Evolutionary conservation across 225 moss, liverwort and hornwort genomes (phyloP).

Genomic region (Physcomitrellopsis africana): DNA sequence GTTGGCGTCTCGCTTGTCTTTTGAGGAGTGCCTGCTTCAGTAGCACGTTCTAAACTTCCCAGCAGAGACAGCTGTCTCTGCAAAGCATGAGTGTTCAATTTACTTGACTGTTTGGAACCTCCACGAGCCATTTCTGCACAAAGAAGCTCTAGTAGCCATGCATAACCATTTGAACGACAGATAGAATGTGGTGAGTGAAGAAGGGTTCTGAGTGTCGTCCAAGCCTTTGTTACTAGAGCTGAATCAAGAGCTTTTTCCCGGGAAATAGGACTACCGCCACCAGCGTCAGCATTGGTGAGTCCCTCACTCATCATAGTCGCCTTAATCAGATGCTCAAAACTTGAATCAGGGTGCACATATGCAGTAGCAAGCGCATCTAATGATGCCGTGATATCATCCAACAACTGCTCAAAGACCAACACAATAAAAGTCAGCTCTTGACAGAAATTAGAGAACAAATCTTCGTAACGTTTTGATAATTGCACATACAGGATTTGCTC

Average conservation of each 20-base stretch:
- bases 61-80: slow-evolving; percentile 90
- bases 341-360: slow-evolving; percentile 74
- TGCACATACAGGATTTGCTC: neutral
- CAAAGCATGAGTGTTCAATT: slow-evolving; percentile 86
- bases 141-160: slow-evolving; percentile 94
- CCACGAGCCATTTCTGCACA: slow-evolving; percentile 97
- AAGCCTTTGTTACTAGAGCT: slow-evolving; percentile 64
- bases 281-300: slow-evolving; percentile 51
- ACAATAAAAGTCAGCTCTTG: slow-evolving; percentile 19
- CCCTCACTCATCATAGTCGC: slow-evolving; percentile 91
- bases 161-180: slow-evolving; percentile 82
- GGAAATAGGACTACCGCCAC: slow-evolving; percentile 46
- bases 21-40: slow-evolving; percentile 59
- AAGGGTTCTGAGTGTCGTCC: slow-evolving; percentile 80
- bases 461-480: neutral
- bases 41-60: slow-evolving; percentile 75
- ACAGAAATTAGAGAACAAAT: neutral
- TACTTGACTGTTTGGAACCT: slow-evolving; percentile 85
- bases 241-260: slow-evolving; percentile 64
- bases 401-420: slow-evolving; percentile 63
- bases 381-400: slow-evolving; percentile 76
- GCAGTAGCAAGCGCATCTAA: slow-evolving; percentile 76
- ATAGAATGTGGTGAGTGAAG: slow-evolving; percentile 75
- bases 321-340: slow-evolving; percentile 80
- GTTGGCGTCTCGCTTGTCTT: slow-evolving; percentile 60